Evolutionary conservation across 768 basidiomycete genomes (phyloP).

Genomic region (Calocera cornea): DNA sequence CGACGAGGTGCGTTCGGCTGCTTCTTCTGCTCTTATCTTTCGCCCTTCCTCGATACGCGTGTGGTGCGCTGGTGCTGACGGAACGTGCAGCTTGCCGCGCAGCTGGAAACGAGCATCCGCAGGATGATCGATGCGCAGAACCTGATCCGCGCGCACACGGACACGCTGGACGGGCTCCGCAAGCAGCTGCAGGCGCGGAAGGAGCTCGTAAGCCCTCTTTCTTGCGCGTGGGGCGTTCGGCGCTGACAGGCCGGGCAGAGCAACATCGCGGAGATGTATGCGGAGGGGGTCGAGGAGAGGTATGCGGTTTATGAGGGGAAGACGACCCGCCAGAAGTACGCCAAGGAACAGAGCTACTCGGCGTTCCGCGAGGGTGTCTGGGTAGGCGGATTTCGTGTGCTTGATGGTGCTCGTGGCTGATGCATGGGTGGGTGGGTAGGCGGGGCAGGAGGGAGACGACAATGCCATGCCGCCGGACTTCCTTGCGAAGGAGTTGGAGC

Average conservation of each 20-base stretch:
- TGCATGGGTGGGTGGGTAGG: constrained; percentile 30
- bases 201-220: constrained; percentile 37
- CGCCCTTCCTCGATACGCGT: neutral
- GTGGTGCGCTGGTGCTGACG: neutral
- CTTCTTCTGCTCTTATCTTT: neutral
- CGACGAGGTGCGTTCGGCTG: neutral
- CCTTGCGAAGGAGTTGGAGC: constrained; percentile 48
- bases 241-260: constrained; percentile 10
- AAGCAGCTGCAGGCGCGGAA: constrained; percentile 44
- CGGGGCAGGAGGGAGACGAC: constrained; percentile 45
- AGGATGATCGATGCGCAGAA: constrained; percentile 51
- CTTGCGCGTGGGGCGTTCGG: neutral
- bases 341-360: constrained; percentile 43
- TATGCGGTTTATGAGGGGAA: constrained; percentile 39
- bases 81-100: neutral
- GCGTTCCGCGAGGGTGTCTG: constrained; percentile 53
- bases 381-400: constrained; percentile 32
- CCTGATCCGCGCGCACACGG: constrained; percentile 45
- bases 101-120: constrained; percentile 56
- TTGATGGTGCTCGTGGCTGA: neutral
- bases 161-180: constrained; percentile 40
- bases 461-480: constrained; percentile 62
- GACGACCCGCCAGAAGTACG: constrained; percentile 71
- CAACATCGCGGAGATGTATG: constrained; percentile 32
- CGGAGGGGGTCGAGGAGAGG: constrained; percentile 30